Evolutionary conservation across 1,139 yeast species (phyloP).

Genomic region (Sugiyamaella xylanicola): DNA sequence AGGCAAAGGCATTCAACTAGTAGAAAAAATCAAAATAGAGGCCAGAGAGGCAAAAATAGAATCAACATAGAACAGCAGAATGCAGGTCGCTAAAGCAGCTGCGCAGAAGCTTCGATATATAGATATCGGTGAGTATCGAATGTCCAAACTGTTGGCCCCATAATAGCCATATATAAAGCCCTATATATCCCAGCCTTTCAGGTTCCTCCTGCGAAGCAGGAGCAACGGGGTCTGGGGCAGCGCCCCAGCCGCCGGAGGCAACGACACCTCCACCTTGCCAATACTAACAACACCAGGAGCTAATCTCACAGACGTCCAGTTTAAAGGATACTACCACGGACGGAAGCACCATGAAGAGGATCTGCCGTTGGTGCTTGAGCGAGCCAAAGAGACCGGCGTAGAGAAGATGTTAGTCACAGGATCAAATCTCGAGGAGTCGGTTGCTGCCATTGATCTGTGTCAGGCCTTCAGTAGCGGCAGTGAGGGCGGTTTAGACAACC

Average conservation of each 20-base stretch:
- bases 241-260: neutral
- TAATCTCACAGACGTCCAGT: slow-evolving; percentile 88
- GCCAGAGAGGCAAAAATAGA: no score
- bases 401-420: slow-evolving; percentile 79
- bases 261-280: neutral
- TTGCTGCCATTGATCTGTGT: slow-evolving; percentile 50
- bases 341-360: slow-evolving; percentile 67
- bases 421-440: slow-evolving; percentile 68
- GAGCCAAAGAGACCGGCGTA: slow-evolving; percentile 71
- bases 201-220: neutral
- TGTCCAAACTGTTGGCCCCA: neutral
- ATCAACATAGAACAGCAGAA: no score
- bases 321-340: slow-evolving; percentile 76
- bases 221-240: neutral
- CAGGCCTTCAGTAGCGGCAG: slow-evolving; percentile 41
- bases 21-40: no score
- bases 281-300: slow-evolving; percentile 53
- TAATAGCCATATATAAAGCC: no score
- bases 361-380: slow-evolving; percentile 58
- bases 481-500: slow-evolving; percentile 32
- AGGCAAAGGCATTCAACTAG: no score
- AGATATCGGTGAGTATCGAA: slow-evolving; percentile 28
- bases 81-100: slow-evolving; percentile 12
- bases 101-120: slow-evolving; percentile 24
- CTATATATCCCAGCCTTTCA: neutral